Evolutionary conservation across 768 basidiomycete genomes (phyloP).

Genomic region (Aureoboletus auriporus): DNA sequence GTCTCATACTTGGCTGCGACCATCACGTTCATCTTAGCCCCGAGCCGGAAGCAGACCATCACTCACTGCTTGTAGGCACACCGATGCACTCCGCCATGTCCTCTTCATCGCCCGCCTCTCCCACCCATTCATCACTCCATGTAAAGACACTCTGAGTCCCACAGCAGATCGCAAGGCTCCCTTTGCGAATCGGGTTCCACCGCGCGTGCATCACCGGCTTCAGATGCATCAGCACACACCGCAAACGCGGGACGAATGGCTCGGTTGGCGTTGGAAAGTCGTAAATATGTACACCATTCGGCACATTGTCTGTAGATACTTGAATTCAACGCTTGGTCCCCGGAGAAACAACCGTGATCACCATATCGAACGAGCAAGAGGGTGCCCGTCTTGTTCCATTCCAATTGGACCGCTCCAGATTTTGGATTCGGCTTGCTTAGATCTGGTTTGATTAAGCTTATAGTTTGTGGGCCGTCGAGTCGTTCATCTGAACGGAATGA

Average conservation of each 20-base stretch:
- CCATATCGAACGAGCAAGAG: slow-evolving; percentile 74
- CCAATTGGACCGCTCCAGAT: slow-evolving; percentile 65
- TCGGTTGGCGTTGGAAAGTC: slow-evolving; percentile 62
- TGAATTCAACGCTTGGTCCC: neutral
- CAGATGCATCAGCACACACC: slow-evolving; percentile 64
- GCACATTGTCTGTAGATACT: slow-evolving; percentile 49
- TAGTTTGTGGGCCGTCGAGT: slow-evolving; percentile 50
- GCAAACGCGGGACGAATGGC: slow-evolving; percentile 55
- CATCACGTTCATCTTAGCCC: neutral
- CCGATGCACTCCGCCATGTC: slow-evolving; percentile 91
- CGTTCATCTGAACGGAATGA: slow-evolving; percentile 52
- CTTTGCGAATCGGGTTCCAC: slow-evolving; percentile 86
- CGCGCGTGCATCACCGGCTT: slow-evolving; percentile 59
- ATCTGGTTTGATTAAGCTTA: slow-evolving; percentile 50
- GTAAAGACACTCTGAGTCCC: slow-evolving; percentile 64
- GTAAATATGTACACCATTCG: slow-evolving; percentile 64
- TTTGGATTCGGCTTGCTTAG: slow-evolving; percentile 60
- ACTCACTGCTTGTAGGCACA: slow-evolving; percentile 73
- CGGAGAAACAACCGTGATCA: slow-evolving; percentile 26
- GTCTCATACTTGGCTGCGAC: slow-evolving; percentile 64
- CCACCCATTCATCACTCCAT: slow-evolving; percentile 83
- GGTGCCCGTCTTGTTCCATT: slow-evolving; percentile 78
- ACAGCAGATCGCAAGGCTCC: slow-evolving; percentile 63
- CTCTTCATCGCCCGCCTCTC: slow-evolving; percentile 51
- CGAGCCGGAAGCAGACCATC: neutral